Percentiles rank a stretch among this genome's conserved stretches.
These are phyloP conservation scores for Erysiphe neolycopersici DNA, from an alignment of 2,329 filamentous ascomycete species.

Conservation along the genomic window DNA sequence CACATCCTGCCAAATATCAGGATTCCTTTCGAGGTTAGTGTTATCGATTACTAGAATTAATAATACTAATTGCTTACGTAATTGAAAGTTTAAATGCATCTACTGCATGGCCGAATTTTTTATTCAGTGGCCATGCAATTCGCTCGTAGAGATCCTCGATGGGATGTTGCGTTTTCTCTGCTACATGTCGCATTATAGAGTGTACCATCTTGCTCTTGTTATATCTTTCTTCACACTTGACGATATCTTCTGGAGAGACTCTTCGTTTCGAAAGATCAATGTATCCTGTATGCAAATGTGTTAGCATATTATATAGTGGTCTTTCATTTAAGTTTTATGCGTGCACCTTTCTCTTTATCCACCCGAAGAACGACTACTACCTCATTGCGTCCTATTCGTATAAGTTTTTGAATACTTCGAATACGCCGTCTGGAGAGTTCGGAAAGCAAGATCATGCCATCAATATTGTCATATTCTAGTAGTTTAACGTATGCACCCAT, in stretches of 20 bases:
- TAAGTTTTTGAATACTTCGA: conserved; percentile 94
- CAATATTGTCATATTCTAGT: conserved; percentile 98
- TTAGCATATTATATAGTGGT: conserved; percentile 1
- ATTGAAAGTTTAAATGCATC: conserved; percentile 99
- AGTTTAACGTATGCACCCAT: conserved; percentile 99
- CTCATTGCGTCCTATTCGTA: conserved; percentile 91
- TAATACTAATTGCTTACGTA: conserved; percentile 32
- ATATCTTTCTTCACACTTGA: conserved; percentile 97
- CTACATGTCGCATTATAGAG: conserved; percentile 95
- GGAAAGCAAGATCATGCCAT: conserved; percentile 97
- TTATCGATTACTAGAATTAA: conserved; percentile 1
- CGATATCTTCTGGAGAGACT: conserved; percentile 89
- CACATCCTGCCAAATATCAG: conserved; percentile 86
- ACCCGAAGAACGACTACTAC: conserved; percentile 96
- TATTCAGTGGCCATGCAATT: conserved; percentile 93
- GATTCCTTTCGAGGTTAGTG: conserved; percentile 33
- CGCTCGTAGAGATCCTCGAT: conserved; percentile 84
- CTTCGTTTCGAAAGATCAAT: conserved; percentile 97
- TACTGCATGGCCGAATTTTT: conserved; percentile 86
- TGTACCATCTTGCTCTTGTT: conserved; percentile 99
- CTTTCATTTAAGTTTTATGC: conserved; percentile 1
- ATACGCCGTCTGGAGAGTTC: conserved; percentile 97
- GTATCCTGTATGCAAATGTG: conserved; percentile 30
- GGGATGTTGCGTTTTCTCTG: conserved; percentile 85
- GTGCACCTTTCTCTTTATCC: conserved; percentile 83